phyloP scores from a whole-genome alignment of 495 filamentous ascomycete genomes.

The Cercophora newfieldiana region DNA sequence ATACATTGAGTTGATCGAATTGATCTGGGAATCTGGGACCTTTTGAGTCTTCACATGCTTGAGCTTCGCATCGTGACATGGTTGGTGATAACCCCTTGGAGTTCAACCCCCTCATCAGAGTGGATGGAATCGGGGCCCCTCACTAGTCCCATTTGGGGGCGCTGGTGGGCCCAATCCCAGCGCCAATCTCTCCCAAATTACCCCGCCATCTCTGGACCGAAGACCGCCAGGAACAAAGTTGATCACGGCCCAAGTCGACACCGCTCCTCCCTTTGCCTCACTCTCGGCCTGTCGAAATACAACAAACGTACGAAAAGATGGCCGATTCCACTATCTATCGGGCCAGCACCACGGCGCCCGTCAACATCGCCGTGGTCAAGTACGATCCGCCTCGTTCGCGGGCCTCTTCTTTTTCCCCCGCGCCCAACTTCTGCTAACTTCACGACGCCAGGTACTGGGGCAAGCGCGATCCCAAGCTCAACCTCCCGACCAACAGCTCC shows the following conservation, averaged over 20 bases:
- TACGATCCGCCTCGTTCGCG: conserved; percentile 40
- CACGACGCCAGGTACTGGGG: conserved; percentile 80
- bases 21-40: no score
- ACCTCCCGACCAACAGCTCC: conserved; percentile 96
- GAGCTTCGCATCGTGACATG: no score
- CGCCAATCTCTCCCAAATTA: neutral
- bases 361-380: conserved; percentile 99
- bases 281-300: neutral
- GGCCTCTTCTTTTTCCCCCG: no score
- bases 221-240: neutral
- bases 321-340: conserved; percentile 65
- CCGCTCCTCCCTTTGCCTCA: neutral
- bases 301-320: conserved; percentile 36
- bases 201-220: neutral
- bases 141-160: neutral
- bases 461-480: conserved; percentile 87
- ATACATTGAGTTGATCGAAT: no score
- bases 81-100: no score
- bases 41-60: no score
- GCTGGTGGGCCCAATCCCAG: neutral
- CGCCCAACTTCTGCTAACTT: conserved; percentile 22
- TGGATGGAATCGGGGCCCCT: no score
- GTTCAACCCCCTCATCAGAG: no score
- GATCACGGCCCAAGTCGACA: neutral
- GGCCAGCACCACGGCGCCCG: conserved; percentile 92